Conservation (phyloP, 106 monocot genomes). For the Posidonia australis region DNA sequence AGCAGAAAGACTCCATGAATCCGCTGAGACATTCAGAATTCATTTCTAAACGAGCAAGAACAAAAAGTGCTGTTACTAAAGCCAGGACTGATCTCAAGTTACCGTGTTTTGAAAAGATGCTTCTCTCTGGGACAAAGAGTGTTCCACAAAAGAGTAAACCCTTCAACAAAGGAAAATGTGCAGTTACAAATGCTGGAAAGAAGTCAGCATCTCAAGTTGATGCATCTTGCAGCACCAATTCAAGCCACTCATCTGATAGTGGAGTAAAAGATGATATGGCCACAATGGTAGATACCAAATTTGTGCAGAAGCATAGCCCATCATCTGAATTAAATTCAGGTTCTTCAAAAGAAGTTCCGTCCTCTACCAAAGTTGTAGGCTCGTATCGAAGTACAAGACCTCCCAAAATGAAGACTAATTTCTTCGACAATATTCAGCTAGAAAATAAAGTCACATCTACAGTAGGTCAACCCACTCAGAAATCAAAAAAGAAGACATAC, state of each 20-base stretch:
- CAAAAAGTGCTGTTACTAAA: conserved; percentile 31
- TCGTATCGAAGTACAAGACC: conserved; percentile 15
- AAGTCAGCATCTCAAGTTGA: conserved; percentile 24
- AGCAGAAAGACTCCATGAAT: conserved; percentile 33
- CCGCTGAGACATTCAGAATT: conserved; percentile 15
- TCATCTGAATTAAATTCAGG: conserved; percentile 15
- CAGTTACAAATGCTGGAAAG: conserved; percentile 12
- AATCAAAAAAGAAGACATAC: conserved; percentile 38
- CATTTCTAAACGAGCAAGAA: conserved; percentile 39
- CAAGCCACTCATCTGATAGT: conserved; percentile 18
- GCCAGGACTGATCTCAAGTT: conserved; percentile 18
- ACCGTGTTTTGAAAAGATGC: conserved; percentile 17
- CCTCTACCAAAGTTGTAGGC: conserved; percentile 21
- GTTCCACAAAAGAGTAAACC: conserved; percentile 16
- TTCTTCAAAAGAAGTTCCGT: conserved; percentile 19
- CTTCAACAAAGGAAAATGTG: conserved; percentile 35
- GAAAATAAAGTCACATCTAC: conserved; percentile 19
- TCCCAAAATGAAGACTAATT: conserved; percentile 18
- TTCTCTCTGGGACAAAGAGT: conserved; percentile 12
- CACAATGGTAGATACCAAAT: conserved; percentile 6
- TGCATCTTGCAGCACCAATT: conserved; percentile 29
- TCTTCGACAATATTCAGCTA: background rate
- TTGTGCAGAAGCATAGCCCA: conserved; percentile 16
- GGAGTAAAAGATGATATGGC: conserved; percentile 12
- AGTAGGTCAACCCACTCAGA: conserved; percentile 15